These are phyloP conservation scores for Allium cepa DNA, from an alignment of 106 monocot genomes.

Conservation along the genomic window DNA sequence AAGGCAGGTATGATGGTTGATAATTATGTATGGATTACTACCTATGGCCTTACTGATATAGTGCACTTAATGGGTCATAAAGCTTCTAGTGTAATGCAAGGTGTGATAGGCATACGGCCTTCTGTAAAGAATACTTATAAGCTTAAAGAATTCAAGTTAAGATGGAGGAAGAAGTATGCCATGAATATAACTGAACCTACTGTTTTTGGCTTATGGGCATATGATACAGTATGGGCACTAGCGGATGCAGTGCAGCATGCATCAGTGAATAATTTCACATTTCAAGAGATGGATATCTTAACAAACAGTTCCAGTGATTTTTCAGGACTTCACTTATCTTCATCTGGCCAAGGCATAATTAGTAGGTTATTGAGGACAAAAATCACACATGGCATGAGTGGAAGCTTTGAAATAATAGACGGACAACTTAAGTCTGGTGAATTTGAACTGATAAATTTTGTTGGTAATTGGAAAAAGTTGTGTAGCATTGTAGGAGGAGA, in stretches of 20 bases:
- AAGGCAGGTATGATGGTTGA: conserved; percentile 49
- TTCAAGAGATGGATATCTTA: too few relatives aligned
- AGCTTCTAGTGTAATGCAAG: conserved; percentile 45
- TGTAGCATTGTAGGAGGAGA: background rate
- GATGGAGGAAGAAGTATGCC: conserved; percentile 32
- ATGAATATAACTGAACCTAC: conserved; percentile 18
- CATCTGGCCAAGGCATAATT: conserved; percentile 17
- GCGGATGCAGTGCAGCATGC: conserved; percentile 31
- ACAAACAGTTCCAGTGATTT: conserved; percentile 13
- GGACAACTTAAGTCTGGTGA: conserved; percentile 21
- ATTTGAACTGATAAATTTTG: conserved; percentile 48
- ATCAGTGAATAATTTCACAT: conserved; percentile 4
- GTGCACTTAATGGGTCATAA: conserved; percentile 27
- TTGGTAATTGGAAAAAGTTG: conserved; percentile 11
- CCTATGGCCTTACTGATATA: conserved; percentile 43
- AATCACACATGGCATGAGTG: conserved; percentile 28
- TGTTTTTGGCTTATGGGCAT: conserved; percentile 55
- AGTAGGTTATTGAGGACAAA: conserved; percentile 6
- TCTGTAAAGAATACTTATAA: conserved; percentile 14
- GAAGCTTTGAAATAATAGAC: conserved; percentile 30
- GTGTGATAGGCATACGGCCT: conserved; percentile 53
- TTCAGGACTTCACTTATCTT: conserved; percentile 17
- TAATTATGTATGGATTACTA: conserved; percentile 63
- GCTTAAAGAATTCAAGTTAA: conserved; percentile 25
- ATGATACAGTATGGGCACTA: conserved; percentile 52